phyloP scores from a whole-genome alignment of 768 basidiomycete genomes.

The Scleroderma bovista region DNA sequence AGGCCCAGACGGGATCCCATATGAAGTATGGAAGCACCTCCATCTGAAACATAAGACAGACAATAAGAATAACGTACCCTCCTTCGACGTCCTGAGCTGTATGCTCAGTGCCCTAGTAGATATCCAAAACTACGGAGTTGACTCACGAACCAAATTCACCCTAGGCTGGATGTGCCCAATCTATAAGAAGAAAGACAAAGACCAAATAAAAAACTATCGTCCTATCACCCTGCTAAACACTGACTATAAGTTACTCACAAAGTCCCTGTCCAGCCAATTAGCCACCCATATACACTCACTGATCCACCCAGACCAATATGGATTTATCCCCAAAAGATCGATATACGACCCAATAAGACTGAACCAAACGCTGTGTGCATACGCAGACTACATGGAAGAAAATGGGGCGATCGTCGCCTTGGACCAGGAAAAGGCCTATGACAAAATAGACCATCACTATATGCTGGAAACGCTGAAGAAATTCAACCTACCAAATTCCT shows the following conservation, averaged over 20 bases:
- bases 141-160: no score
- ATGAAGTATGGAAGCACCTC: no score
- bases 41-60: no score
- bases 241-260: slow-evolving; percentile 22
- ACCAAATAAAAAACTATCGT: slow-evolving; percentile 27
- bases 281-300: slow-evolving; percentile 14
- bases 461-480: slow-evolving; percentile 20
- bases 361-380: slow-evolving; percentile 15
- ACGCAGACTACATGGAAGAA: slow-evolving; percentile 13
- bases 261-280: slow-evolving; percentile 15
- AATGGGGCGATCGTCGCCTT: slow-evolving; percentile 25
- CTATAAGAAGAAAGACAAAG: not conserved
- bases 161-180: no score
- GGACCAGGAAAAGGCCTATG: slow-evolving; percentile 34
- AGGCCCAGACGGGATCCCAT: no score
- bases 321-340: slow-evolving; percentile 22
- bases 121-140: no score
- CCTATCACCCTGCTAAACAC: slow-evolving; percentile 18
- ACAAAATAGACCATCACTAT: slow-evolving; percentile 15
- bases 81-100: no score
- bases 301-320: slow-evolving; percentile 33
- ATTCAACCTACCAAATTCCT: slow-evolving; percentile 19
- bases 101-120: no score
- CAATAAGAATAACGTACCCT: no score
- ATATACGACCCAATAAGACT: slow-evolving; percentile 30